phyloP scores from a whole-genome alignment of 768 basidiomycete genomes.

The Sistotremastrum niveocremeum region DNA sequence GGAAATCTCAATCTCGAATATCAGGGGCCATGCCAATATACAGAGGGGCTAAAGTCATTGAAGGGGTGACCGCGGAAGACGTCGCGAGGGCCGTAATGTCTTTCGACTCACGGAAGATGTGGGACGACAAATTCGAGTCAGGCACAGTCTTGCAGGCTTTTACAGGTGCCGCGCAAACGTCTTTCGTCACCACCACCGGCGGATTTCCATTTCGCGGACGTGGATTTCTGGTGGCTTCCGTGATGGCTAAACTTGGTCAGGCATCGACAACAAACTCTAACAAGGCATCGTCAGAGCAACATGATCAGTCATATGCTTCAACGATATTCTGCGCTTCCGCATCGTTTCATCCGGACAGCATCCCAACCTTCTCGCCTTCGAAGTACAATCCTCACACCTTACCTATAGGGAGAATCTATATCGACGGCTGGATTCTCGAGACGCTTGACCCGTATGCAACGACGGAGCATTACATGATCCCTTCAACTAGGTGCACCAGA shows the following conservation, averaged over 20 bases:
- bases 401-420: conserved; percentile 66
- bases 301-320: conserved; percentile 23
- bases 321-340: conserved; percentile 69
- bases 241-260: conserved; percentile 37
- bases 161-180: conserved; percentile 58
- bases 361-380: conserved; percentile 34
- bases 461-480: conserved; percentile 86
- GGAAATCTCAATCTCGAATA: conserved; percentile 61
- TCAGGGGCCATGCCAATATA: conserved; percentile 75
- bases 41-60: conserved; percentile 81
- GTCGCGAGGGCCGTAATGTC: conserved; percentile 60
- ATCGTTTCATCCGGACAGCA: conserved; percentile 62
- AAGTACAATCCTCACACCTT: conserved; percentile 69
- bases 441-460: conserved; percentile 86
- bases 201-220: conserved; percentile 87
- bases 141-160: conserved; percentile 59
- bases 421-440: conserved; percentile 95
- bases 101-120: conserved; percentile 57
- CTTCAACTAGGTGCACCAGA: conserved; percentile 79
- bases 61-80: conserved; percentile 90
- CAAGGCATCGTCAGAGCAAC: conserved; percentile 28
- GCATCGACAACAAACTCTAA: conserved; percentile 22
- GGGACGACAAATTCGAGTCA: conserved; percentile 82
- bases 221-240: conserved; percentile 71
- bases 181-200: conserved; percentile 59